Evolutionary conservation across 768 basidiomycete species (phyloP), one percentile per base, ranked within the genome.

Genomic region (Amanita rubescens): DNA sequence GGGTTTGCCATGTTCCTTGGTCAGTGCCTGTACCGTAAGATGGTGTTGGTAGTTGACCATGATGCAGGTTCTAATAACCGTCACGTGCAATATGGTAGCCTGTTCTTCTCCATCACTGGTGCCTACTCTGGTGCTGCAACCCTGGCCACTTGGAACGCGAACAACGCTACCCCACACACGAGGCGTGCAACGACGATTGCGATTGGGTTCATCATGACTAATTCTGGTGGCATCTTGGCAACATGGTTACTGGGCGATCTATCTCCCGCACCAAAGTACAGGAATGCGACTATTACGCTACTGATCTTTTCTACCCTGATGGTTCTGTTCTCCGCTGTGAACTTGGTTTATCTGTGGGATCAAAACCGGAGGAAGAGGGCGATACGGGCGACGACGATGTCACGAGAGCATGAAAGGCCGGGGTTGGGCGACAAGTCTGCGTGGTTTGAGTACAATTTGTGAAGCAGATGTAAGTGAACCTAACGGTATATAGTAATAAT

Each of bases 1-100:
- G 82, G 83, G 0, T 82, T 81, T 60, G 63, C 69, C n/a, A 73
- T 81, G 65, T 82, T 79, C 65, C 69, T 80, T 34, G 72, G 81
- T 79, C 56, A 20, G 74, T 60, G 25, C 25, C 32, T 32, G 24
- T 10, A 14, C 7, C 15, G 22, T 19, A n/a, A 20, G 24, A 12
- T 39, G 47, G 32, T 9, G n/a, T 17, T 17, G 15, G 15, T 10
- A 19, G 44, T 51, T 48, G 17, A 24, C 25, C 39, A 14, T 22
- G 20, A 24, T 19, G 20, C n/a, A 74, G 74, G 63, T 24, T 75
- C 77, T 1, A 52, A 60, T 3, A 65, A 69, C 5, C 66, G 71
- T 42, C 59, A 66, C 7, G 60, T 77, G 32, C 75, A 75, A 58
- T 84, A 84, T 55, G 78, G 67, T 12, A 76, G 76, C 12, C 69